Evolutionary conservation across 2,329 filamentous ascomycete species (phyloP), one percentile per base, ranked within the genome.

Genomic region (Coniochaeta ligniaria): DNA sequence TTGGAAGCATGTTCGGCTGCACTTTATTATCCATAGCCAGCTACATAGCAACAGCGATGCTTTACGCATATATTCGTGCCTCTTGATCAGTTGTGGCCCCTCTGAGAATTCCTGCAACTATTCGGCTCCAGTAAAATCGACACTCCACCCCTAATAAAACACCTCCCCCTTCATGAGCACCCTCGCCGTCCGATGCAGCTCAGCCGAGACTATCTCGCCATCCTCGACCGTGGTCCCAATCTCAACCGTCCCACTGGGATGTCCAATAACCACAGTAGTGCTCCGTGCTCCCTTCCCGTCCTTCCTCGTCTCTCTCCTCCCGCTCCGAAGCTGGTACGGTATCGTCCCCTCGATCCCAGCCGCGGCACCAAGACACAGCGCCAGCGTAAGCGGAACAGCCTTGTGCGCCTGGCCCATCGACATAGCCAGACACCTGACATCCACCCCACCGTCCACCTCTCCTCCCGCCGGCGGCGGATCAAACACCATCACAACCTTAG

Each of bases 91-190:
- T 6, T 33, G 31, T 9, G 31, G 31, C n/a, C n/a, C n/a, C n/a
- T n/a, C n/a, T n/a, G n/a, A n/a, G n/a, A n/a, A n/a, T n/a, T n/a
- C n/a, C n/a, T n/a, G n/a, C n/a, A n/a, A n/a, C n/a, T n/a, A n/a
- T n/a, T n/a, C n/a, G n/a, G 28, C 28, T 31, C 28, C 28, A 31
- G 28, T 31, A 36, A 9, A 36, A 14, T 14, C 35, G 3, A 36
- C 12, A 8, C 12, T 22, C 43, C 3, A 24, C 5, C 20, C 22
- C 22, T 47, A 47, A 33, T 79, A 82, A 55, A 74, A 80, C 2
- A 82, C 76, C 5, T 75, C 66, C 0, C 80, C 80, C 61, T 77
- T 78, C 79, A 82, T 82, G 63, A 83, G 54, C 5, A 81, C 69
- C 58, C 78, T 74, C 8, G 78, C 79, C 0, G 80, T 83, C 22